Evolutionary conservation across 1,139 yeast species (phyloP).

Genomic region (Taphrina deformans): DNA sequence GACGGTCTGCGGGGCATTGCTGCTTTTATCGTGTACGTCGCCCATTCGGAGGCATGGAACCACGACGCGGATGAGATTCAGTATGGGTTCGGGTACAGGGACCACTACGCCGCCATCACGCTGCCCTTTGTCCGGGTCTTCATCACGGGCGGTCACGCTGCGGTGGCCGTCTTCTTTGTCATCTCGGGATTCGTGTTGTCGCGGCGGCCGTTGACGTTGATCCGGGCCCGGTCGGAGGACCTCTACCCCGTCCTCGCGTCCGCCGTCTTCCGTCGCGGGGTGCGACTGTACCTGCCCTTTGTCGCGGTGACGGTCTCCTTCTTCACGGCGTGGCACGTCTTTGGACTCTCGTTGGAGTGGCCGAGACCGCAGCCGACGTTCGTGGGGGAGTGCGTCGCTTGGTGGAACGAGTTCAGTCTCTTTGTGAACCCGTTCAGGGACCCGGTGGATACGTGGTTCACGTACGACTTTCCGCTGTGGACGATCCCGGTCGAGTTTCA

Average conservation of each 20-base stretch:
- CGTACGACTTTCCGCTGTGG: constrained; percentile 24
- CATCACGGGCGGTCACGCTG: constrained; percentile 14
- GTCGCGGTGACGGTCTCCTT: constrained; percentile 7
- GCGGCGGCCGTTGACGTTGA: constrained; percentile 7
- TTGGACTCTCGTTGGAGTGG: constrained; percentile 12
- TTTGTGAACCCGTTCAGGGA: constrained; percentile 11
- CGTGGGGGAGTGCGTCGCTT: constrained; percentile 2
- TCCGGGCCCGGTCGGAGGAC: constrained; percentile 3
- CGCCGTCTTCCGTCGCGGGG: constrained; percentile 21
- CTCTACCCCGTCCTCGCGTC: constrained; percentile 19
- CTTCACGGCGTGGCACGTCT: constrained; percentile 19
- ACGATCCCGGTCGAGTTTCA: constrained; percentile 31
- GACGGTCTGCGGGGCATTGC: constrained; percentile 28
- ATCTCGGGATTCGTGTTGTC: constrained; percentile 27
- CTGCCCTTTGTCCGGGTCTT: constrained; percentile 21
- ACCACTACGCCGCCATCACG: constrained; percentile 5
- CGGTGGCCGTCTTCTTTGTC: constrained; percentile 29
- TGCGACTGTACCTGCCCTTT: constrained; percentile 23
- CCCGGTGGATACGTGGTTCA: constrained; percentile 13
- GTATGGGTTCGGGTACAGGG: constrained; percentile 9
- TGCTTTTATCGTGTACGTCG: constrained; percentile 20
- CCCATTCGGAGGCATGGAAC: constrained; percentile 26
- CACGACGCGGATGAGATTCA: constrained; percentile 13
- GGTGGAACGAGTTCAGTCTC: constrained; percentile 11
- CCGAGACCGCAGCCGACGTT: constrained; percentile 18